Base-by-base conservation (phyloP, 2,329 filamentous ascomycete species). In the Calonectria ilicicola region DNA sequence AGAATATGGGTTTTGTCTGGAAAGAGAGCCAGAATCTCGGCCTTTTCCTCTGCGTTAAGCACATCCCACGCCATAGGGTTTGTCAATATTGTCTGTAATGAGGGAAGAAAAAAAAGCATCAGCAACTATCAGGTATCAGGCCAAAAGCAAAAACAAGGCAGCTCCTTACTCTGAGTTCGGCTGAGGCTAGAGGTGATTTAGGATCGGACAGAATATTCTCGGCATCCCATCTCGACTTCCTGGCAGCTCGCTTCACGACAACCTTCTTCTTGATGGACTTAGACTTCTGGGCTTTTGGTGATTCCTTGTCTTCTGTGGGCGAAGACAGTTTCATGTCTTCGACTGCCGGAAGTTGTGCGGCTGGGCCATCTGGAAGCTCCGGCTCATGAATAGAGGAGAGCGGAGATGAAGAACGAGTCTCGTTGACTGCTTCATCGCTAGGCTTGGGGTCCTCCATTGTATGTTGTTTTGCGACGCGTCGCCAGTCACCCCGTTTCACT, bases 21-120 rank as follows among this genome's bases (percentile, higher is more conserved):
- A 44, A 86, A 85, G 2, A 85, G 79, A 2, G 81, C 79, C 9
- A 86, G 72, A 15, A 86, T 83, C 65, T 85, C 83, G 3, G 74
- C 77, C 56, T 79, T 80, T 32, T 86, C 84, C 14, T 79, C 72
- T n/a, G 71, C 27, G 23, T 80, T 77, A 12, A 86, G 81, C 2
- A 80, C 71, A 27, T 82, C 81, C 85, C 85, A 86, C 4, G 85
- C 83, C 69, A 82, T 74, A 2, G 84, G 84, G 58, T 83, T 82
- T 15, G 81, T 80, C 26, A 86, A 76, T 17, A 86, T 80, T 19
- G 76, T 79, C 85, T 86, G 38, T 19, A 23, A 15, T n/a, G 21
- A n/a, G n/a, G n/a, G n/a, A n/a, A n/a, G n/a, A 23, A 3, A 15
- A 35, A 44, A n/a, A 10, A 4, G 9, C 19, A 8, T 64, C 21